Conservation (phyloP, 176 grass and related monocot species). For the Phoenix roebelenii region DNA sequence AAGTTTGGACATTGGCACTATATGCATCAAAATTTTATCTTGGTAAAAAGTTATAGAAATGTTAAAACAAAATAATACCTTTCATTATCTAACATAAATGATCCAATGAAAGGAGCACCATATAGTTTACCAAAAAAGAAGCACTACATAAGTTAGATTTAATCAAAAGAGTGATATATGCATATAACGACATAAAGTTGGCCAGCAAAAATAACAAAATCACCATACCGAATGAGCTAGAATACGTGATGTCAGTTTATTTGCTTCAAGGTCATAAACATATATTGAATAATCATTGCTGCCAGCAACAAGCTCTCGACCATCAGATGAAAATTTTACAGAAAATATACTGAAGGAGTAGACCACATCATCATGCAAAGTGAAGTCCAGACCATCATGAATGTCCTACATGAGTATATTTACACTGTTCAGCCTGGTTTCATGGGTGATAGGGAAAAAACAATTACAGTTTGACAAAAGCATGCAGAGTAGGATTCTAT, state of each 20-base stretch:
- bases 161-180: constrained; percentile 8
- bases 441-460: too few species aligned
- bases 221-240: constrained; percentile 60
- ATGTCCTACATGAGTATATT: constrained; percentile 45
- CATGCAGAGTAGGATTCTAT: too few species aligned
- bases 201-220: constrained; percentile 3
- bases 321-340: constrained; percentile 82
- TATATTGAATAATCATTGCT: constrained; percentile 68
- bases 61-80: too few species aligned
- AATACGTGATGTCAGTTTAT: constrained; percentile 56
- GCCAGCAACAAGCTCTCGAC: constrained; percentile 69
- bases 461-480: too few species aligned
- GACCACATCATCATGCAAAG: constrained; percentile 56
- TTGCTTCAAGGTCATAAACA: constrained; percentile 65
- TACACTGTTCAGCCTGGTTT: too few species aligned
- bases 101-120: too few species aligned
- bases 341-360: constrained; percentile 74
- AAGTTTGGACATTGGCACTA: too few species aligned
- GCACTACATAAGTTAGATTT: too few species aligned
- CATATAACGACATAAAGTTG: background rate
- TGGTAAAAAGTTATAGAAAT: too few species aligned
- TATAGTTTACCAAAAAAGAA: too few species aligned
- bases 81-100: too few species aligned
- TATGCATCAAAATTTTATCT: too few species aligned
- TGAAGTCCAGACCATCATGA: constrained; percentile 72